A percentile compares a stretch with the other conserved stretches of the same genome.
Evolutionary conservation across 352 stramenopile species (phyloP).

Genomic region (Thalassiosira livingstoniorum): DNA sequence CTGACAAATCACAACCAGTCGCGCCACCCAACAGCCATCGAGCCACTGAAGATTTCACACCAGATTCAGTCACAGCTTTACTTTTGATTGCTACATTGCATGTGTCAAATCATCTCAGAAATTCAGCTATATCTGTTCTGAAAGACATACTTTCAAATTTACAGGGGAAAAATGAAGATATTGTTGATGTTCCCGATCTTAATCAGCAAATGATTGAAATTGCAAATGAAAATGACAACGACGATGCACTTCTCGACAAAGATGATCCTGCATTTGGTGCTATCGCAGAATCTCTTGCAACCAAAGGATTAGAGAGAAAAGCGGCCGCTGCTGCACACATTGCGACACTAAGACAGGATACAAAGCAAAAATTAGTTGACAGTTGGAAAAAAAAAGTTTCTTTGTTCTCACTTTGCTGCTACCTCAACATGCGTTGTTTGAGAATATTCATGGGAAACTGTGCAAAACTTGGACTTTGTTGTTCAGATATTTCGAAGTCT

Average conservation of each 20-base stretch:
- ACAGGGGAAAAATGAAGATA: conserved; percentile 14
- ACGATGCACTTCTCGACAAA: conserved; percentile 55
- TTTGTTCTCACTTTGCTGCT: conserved; percentile 73
- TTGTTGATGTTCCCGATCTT: conserved; percentile 7
- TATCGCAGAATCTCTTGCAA: conserved; percentile 72
- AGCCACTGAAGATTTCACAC: conserved; percentile 22
- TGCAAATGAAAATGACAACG: conserved; percentile 31
- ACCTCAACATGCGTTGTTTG: conserved; percentile 64
- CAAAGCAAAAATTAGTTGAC: conserved; percentile 60
- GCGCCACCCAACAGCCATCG: not conserved
- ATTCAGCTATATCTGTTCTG: conserved; percentile 40
- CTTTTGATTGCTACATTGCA: conserved; percentile 62
- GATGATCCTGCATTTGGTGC: conserved; percentile 50
- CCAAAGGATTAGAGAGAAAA: conserved; percentile 82
- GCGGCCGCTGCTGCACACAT: conserved; percentile 79
- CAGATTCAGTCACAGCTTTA: conserved; percentile 53
- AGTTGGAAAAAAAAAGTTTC: conserved; percentile 71
- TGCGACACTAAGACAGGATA: conserved; percentile 58
- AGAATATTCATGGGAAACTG: conserved; percentile 64
- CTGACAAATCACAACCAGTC: not conserved
- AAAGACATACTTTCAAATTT: conserved; percentile 39
- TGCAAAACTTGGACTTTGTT: conserved; percentile 26
- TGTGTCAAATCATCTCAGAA: conserved; percentile 53
- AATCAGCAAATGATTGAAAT: conserved; percentile 58
- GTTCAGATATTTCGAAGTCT: conserved; percentile 19